Percentiles rank a stretch among this genome's conserved stretches.
Evolutionary conservation across 2,329 filamentous ascomycete species (phyloP).

Genomic region (Sphaerulina populicola): DNA sequence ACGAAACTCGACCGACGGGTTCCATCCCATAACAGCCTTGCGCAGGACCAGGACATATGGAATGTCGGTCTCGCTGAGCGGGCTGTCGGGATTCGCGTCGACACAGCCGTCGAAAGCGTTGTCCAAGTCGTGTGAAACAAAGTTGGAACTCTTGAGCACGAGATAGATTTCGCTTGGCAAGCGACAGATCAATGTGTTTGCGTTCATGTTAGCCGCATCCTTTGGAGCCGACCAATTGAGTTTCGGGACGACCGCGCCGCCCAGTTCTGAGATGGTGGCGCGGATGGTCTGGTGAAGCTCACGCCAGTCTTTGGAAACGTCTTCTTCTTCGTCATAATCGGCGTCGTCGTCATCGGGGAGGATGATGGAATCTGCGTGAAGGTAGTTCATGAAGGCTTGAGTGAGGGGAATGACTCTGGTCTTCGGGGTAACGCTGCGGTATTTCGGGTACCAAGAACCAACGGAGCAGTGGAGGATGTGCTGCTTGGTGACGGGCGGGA

Average conservation of each 20-base stretch:
- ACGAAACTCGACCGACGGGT: conserved; percentile 86
- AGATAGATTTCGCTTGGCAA: conserved; percentile 87
- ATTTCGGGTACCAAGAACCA: conserved; percentile 82
- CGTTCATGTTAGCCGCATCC: conserved; percentile 84
- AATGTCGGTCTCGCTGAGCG: conserved; percentile 40
- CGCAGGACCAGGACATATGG: conserved; percentile 75
- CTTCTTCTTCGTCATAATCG: conserved; percentile 51
- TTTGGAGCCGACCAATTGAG: conserved; percentile 97
- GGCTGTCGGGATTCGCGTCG: conserved; percentile 30
- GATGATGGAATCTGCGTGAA: conserved; percentile 86
- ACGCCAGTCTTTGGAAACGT: conserved; percentile 55
- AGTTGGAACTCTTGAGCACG: conserved; percentile 87
- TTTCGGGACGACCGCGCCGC: conserved; percentile 81
- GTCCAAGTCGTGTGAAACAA: conserved; percentile 87
- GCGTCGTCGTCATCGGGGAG: conserved; percentile 60
- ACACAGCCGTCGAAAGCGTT: conserved; percentile 77
- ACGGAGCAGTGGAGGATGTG: conserved; percentile 95
- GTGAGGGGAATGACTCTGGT: conserved; percentile 75
- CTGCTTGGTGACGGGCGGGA: conserved; percentile 72
- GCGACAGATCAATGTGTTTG: conserved; percentile 85
- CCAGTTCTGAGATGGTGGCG: conserved; percentile 68
- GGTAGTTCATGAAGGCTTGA: conserved; percentile 68
- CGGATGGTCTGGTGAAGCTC: conserved; percentile 71
- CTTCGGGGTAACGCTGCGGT: conserved; percentile 72
- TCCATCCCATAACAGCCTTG: conserved; percentile 70